Percentiles rank a stretch among this genome's conserved stretches.
Evolutionary conservation across 2,329 filamentous ascomycete species (phyloP).

Genomic region (Dothistroma septosporum): DNA sequence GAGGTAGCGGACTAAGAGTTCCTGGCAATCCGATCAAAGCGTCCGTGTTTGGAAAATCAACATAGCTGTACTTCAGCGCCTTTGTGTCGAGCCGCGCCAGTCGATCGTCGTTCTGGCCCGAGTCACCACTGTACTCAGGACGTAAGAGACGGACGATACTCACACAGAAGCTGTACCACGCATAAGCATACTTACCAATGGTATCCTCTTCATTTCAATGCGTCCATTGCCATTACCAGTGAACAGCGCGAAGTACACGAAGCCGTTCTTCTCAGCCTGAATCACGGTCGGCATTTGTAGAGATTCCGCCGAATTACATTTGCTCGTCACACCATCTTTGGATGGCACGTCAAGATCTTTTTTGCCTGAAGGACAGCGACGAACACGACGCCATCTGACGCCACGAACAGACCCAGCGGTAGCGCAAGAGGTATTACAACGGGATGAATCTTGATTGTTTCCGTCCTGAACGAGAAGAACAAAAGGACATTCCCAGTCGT

Average conservation of each 20-base stretch:
- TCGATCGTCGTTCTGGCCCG: neutral
- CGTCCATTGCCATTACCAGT: conserved; percentile 22
- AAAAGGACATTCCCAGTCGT: conserved; percentile 21
- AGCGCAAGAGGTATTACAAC: conserved; percentile 16
- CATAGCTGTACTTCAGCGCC: conserved; percentile 10
- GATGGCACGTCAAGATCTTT: conserved; percentile 18
- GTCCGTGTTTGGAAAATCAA: conserved; percentile 10
- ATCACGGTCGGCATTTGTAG: conserved; percentile 22
- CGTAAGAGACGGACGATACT: conserved; percentile 11
- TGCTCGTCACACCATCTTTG: conserved; percentile 16
- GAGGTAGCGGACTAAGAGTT: conserved; percentile 9
- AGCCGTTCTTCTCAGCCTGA: conserved; percentile 21
- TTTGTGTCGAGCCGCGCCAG: conserved; percentile 8
- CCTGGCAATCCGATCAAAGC: neutral
- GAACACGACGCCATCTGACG: conserved; percentile 16
- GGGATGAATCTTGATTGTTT: conserved; percentile 10
- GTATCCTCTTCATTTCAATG: conserved; percentile 21
- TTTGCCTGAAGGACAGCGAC: conserved; percentile 18
- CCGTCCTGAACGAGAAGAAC: conserved; percentile 11
- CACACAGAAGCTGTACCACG: conserved; percentile 21
- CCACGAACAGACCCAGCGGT: conserved; percentile 20
- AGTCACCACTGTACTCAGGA: neutral
- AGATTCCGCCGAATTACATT: conserved; percentile 17
- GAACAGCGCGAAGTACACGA: conserved; percentile 24
- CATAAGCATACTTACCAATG: conserved; percentile 18